Evolutionary conservation across 306 rosid genomes (phyloP), one percentile per base, ranked within the genome.

Genomic region (Crotalaria pallida): DNA sequence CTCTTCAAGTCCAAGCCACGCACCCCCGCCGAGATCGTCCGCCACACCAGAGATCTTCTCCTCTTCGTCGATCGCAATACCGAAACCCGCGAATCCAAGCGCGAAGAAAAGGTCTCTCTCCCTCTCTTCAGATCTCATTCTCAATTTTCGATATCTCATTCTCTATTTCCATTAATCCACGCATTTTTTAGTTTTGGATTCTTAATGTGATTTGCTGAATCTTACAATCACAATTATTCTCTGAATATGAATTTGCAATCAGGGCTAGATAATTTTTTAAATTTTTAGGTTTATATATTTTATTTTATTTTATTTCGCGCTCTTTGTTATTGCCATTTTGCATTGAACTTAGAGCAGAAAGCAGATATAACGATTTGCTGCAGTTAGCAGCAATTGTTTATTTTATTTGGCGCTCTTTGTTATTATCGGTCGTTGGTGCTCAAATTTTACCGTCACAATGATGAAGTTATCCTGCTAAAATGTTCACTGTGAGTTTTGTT

Each of bases 1-100:
- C 87, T 94, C 49, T 94, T 94, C 88, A 94, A 94, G 84, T 82
- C 99, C 6, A 94, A 94, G 80, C 99, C 97, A 7, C 89, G 96
- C 3, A 94, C 99, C 0, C 99, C 99, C 7, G 79, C 57, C 15
- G 99, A 91, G 19, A 40, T 88, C 2, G 99, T 94, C 5, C 96
- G 99, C 0, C 96, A 88, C 47, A 85, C 99, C 17, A 87, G 97
- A 58, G 99, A 94, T 81, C 95, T 91, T 77, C 96, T 94, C 44
- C 65, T 83, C 22, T 72, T 68, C 6, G 73, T 75, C 10, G 92
- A 91, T 27, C 85, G 91, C 13, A 52, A 9, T 50, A 7, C 84
- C 8, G 93, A 88, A 36, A 13, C 84, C 7, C 89, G 96, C 13
- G 99, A 94, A 62, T 75, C 62, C 87, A 94, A 91, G 72, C 95